Evolutionary conservation across 1,284 basidiomycete genomes (phyloP).

Genomic region (Papiliotrema laurentii): DNA sequence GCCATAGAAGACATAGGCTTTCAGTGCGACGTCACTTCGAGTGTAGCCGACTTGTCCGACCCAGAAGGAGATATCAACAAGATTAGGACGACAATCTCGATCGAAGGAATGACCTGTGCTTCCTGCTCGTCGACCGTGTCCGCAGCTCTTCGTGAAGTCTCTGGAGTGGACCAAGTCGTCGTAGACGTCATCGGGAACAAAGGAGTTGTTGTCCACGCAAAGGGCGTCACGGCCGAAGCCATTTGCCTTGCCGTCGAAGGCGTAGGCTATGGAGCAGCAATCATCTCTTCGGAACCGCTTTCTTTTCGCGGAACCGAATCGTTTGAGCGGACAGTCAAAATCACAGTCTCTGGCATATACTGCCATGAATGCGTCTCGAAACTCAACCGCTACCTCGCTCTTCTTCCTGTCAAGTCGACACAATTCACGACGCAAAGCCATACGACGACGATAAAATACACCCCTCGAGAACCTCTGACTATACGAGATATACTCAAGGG

Average conservation of each 20-base stretch:
- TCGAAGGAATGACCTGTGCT: slow-evolving; percentile 40
- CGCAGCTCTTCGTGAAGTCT: slow-evolving; percentile 19
- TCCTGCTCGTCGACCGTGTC: slow-evolving; percentile 38
- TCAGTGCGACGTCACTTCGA: slow-evolving; percentile 52
- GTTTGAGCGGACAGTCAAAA: slow-evolving; percentile 55
- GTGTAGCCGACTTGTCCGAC: slow-evolving; percentile 33
- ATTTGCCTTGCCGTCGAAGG: slow-evolving; percentile 7
- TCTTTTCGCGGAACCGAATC: not conserved
- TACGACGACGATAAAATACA: slow-evolving; percentile 57
- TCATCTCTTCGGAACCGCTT: not conserved
- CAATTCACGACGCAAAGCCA: slow-evolving; percentile 40
- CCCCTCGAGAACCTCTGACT: slow-evolving; percentile 59
- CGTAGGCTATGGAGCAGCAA: slow-evolving; percentile 7
- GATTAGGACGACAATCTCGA: slow-evolving; percentile 14
- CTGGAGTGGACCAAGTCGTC: slow-evolving; percentile 12
- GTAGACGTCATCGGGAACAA: slow-evolving; percentile 27
- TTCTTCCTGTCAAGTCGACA: slow-evolving; percentile 38
- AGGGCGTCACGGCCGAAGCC: not conserved
- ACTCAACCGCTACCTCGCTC: slow-evolving; percentile 52
- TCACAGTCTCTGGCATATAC: slow-evolving; percentile 65
- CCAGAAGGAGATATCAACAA: not conserved
- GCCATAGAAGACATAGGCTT: slow-evolving; percentile 61
- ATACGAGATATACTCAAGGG: slow-evolving; percentile 59
- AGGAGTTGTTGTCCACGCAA: slow-evolving; percentile 19
- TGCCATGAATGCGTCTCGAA: slow-evolving; percentile 58